A percentile compares a stretch with the other conserved stretches of the same genome.
phyloP scores from a whole-genome alignment of 2,329 filamentous ascomycete species.

The Colletotrichum viniferum region DNA sequence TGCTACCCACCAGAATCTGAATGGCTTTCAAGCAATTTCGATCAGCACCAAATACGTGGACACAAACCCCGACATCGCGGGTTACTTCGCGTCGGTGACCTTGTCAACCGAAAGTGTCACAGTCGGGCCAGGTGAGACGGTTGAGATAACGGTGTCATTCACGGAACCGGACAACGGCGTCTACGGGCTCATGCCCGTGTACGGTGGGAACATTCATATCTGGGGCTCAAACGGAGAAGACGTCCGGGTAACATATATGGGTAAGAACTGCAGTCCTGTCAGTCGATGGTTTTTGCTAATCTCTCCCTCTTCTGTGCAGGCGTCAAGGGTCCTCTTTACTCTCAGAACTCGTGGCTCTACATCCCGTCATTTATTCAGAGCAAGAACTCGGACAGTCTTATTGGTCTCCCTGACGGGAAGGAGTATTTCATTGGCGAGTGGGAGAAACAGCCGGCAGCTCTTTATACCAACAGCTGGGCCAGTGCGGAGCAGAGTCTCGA shows the following conservation, averaged over 20 bases:
- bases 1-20: neutral
- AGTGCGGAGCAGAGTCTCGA: constrained; percentile 43
- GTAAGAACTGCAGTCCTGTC: neutral
- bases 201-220: neutral
- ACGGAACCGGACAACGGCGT: neutral
- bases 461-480: constrained; percentile 34
- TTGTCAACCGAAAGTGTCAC: neutral
- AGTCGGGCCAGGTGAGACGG: neutral
- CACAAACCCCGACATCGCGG: neutral
- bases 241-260: neutral
- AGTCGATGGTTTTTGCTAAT: neutral
- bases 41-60: neutral
- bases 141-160: neutral
- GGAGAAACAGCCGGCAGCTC: neutral
- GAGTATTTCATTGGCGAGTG: neutral
- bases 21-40: neutral
- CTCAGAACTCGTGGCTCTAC: neutral
- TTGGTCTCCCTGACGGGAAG: neutral
- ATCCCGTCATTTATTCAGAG: neutral
- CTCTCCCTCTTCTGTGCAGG: accelerated
- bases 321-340: neutral
- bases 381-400: neutral
- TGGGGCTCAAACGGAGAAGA: neutral
- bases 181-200: neutral
- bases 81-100: neutral